A percentile compares a stretch with the other conserved stretches of the same genome.
Evolutionary conservation across 768 basidiomycete genomes (phyloP).

Genomic region (Trametes villosa): DNA sequence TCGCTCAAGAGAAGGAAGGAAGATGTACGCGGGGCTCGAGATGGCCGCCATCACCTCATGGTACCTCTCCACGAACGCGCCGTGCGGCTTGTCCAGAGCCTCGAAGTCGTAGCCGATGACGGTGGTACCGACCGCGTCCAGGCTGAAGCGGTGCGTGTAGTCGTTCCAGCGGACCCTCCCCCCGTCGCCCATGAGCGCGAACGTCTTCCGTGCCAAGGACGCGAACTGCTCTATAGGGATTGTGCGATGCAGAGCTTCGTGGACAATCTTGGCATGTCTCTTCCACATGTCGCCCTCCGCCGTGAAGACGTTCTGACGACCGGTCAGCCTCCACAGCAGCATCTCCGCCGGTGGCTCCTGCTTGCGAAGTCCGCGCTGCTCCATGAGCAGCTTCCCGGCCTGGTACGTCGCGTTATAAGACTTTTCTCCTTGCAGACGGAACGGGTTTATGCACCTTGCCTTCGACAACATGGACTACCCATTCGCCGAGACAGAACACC

Average conservation of each 20-base stretch:
- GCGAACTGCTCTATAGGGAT: conserved; percentile 43
- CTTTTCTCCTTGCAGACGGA: neutral
- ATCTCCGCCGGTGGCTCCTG: conserved; percentile 37
- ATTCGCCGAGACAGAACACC: conserved; percentile 46
- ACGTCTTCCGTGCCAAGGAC: conserved; percentile 36
- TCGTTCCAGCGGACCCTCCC: conserved; percentile 36
- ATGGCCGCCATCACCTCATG: conserved; percentile 18
- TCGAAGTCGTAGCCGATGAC: conserved; percentile 26
- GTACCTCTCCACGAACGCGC: conserved; percentile 15
- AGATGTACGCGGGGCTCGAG: conserved; percentile 12
- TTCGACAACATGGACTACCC: conserved; percentile 47
- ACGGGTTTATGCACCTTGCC: conserved; percentile 31
- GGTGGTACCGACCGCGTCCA: conserved; percentile 21
- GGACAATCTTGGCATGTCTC: conserved; percentile 40
- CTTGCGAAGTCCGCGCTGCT: conserved; percentile 20
- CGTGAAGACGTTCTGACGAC: conserved; percentile 42
- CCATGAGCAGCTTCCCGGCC: conserved; percentile 6
- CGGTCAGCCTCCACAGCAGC: conserved; percentile 42
- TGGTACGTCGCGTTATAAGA: neutral
- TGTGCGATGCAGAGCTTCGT: conserved; percentile 38
- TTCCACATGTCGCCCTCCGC: conserved; percentile 45
- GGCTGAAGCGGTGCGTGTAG: conserved; percentile 18
- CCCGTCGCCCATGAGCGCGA: conserved; percentile 37
- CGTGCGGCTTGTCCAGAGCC: conserved; percentile 15
- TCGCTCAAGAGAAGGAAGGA: conserved; percentile 17